Evolutionary conservation across 169 alveolate species (phyloP).

Genomic region (Plasmodium gonderi): DNA sequence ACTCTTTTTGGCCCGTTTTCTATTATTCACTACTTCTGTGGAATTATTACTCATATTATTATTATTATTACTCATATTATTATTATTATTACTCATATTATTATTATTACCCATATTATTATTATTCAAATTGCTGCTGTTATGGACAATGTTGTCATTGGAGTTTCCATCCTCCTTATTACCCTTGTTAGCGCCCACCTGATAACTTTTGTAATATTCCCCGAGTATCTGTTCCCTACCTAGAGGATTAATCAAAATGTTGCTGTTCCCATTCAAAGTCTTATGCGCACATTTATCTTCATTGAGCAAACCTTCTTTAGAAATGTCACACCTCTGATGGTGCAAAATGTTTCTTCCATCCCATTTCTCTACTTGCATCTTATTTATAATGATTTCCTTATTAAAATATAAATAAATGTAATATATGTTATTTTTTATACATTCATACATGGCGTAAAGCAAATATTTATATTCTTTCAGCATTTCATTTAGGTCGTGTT

Average conservation of each 20-base stretch:
- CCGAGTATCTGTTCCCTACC: neutral
- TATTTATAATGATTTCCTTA: slow-evolving; percentile 20
- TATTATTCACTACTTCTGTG: neutral
- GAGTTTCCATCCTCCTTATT: neutral
- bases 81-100: neutral
- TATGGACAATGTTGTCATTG: neutral
- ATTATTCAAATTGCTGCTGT: neutral
- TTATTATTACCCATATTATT: neutral
- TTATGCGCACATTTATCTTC: neutral
- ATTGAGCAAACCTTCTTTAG: neutral
- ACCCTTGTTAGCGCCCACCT: neutral
- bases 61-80: neutral
- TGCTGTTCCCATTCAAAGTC: neutral
- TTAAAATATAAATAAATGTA: slow-evolving; percentile 66
- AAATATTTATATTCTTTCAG: slow-evolving; percentile 50
- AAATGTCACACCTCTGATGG: neutral
- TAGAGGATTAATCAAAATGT: neutral
- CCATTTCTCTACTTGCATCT: neutral
- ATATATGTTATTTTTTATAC: slow-evolving; percentile 45
- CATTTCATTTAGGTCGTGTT: neutral
- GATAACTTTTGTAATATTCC: neutral
- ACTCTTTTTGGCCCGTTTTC: neutral
- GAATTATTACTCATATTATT: neutral
- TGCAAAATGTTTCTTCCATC: neutral
- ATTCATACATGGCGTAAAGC: slow-evolving; percentile 18